A percentile compares a stretch with the other conserved stretches of the same genome.
These are phyloP conservation scores for Aspergillus costaricaensis DNA, from an alignment of 2,329 filamentous ascomycete genomes.

Conservation along the genomic window DNA sequence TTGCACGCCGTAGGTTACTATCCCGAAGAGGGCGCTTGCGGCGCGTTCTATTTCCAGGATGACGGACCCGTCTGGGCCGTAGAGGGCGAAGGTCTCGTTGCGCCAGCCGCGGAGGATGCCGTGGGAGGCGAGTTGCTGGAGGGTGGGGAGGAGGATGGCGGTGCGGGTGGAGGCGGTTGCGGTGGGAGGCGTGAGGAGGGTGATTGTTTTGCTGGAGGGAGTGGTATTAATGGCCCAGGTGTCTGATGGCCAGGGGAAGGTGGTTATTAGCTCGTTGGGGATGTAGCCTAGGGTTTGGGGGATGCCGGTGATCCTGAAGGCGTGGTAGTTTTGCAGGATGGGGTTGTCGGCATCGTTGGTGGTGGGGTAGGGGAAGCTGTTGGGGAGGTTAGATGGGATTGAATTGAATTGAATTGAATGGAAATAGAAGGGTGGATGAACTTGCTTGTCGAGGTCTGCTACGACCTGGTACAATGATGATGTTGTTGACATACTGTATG, in stretches of 20 bases:
- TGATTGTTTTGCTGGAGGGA: background rate
- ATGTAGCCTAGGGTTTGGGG: constrained; percentile 4
- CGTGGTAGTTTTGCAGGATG: background rate
- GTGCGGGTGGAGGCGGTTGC: background rate
- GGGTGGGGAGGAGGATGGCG: background rate
- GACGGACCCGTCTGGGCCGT: constrained; percentile 39
- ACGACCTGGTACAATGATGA: background rate
- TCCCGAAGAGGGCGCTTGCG: constrained; percentile 45
- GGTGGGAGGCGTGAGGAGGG: background rate
- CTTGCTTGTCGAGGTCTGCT: background rate
- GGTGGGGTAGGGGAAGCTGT: background rate
- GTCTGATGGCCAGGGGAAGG: background rate
- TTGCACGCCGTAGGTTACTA: constrained; percentile 49
- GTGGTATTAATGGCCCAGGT: background rate
- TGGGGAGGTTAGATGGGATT: background rate
- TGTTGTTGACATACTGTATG: too few relatives aligned
- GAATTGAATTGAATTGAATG: background rate
- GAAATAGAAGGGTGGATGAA: background rate
- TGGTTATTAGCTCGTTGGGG: background rate
- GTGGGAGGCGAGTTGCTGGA: background rate
- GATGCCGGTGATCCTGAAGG: constrained; percentile 9
- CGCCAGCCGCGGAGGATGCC: constrained; percentile 31
- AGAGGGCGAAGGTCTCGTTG: constrained; percentile 46
- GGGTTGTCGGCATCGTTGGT: background rate
- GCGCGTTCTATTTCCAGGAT: constrained; percentile 47